A percentile compares a stretch with the other conserved stretches of the same genome.
These are phyloP conservation scores for Coniosporium tulheliwenetii DNA, from an alignment of 2,329 filamentous ascomycete genomes.

Conservation along the genomic window DNA sequence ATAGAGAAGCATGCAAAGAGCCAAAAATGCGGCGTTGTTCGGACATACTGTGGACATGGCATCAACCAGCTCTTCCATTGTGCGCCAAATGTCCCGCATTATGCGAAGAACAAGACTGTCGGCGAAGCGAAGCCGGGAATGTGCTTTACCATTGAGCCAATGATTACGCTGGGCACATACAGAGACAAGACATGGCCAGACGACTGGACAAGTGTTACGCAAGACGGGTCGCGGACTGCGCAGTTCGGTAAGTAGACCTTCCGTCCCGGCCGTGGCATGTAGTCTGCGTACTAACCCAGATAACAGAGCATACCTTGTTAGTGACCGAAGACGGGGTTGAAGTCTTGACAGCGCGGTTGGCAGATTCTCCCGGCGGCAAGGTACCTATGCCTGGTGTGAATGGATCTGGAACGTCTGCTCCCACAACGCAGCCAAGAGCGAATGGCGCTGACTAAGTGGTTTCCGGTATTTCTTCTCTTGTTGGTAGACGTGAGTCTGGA, in stretches of 20 bases:
- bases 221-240: constrained; percentile 76
- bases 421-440: no score
- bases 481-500: no score
- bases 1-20: constrained; percentile 93
- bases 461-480: no score
- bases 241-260: constrained; percentile 58
- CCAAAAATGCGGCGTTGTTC: constrained; percentile 75
- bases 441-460: no score
- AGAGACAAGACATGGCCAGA: constrained; percentile 95
- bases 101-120: constrained; percentile 95
- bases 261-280: not conserved
- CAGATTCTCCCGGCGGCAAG: constrained; percentile 61
- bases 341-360: constrained; percentile 57
- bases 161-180: constrained; percentile 88
- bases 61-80: constrained; percentile 90
- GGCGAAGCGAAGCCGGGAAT: constrained; percentile 89
- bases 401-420: no score
- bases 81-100: constrained; percentile 88
- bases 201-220: constrained; percentile 93
- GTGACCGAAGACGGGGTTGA: constrained; percentile 75
- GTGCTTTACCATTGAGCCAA: constrained; percentile 98
- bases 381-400: constrained; percentile 37
- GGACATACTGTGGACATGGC: constrained; percentile 91
- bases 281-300: not conserved
- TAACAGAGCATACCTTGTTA: constrained; percentile 60